Evolutionary conservation across 2,329 filamentous ascomycete genomes (phyloP).

Genomic region (Aspergillus sp.): DNA sequence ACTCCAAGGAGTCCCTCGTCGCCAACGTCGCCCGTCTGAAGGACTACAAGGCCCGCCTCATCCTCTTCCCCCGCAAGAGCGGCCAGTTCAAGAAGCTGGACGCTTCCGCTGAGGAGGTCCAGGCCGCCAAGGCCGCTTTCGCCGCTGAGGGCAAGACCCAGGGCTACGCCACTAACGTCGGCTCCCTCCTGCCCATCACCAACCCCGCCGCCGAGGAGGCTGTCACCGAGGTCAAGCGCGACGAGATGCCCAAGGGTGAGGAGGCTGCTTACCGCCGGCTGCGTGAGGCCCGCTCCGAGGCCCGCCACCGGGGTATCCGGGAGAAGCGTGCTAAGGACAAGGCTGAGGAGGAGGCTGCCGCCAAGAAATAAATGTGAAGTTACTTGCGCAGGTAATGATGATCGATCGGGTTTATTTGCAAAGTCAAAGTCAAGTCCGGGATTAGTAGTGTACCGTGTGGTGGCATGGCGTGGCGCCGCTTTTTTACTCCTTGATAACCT

Average conservation of each 20-base stretch:
- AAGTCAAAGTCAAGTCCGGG: conserved; percentile 19
- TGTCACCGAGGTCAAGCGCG: conserved; percentile 75
- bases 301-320: conserved; percentile 75
- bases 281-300: conserved; percentile 78
- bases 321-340: conserved; percentile 92
- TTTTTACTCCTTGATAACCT: conserved; percentile 24
- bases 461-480: conserved; percentile 34
- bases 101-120: conserved; percentile 78
- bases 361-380: conserved; percentile 50
- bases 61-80: conserved; percentile 94
- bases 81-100: conserved; percentile 94
- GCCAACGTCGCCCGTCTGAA: conserved; percentile 96
- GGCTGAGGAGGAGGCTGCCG: conserved; percentile 61
- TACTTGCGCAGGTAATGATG: conserved; percentile 35
- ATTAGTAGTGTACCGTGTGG: conserved; percentile 31
- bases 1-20: conserved; percentile 90
- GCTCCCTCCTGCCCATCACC: conserved; percentile 68
- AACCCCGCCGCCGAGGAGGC: conserved; percentile 56
- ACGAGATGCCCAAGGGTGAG: conserved; percentile 73
- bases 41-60: conserved; percentile 93
- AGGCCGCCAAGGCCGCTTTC: conserved; percentile 60
- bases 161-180: conserved; percentile 52
- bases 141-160: conserved; percentile 49
- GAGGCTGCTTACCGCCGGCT: conserved; percentile 85
- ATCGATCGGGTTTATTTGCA: conserved; percentile 39